phyloP scores from a whole-genome alignment of 768 basidiomycete genomes.

The Lentinula sp. region DNA sequence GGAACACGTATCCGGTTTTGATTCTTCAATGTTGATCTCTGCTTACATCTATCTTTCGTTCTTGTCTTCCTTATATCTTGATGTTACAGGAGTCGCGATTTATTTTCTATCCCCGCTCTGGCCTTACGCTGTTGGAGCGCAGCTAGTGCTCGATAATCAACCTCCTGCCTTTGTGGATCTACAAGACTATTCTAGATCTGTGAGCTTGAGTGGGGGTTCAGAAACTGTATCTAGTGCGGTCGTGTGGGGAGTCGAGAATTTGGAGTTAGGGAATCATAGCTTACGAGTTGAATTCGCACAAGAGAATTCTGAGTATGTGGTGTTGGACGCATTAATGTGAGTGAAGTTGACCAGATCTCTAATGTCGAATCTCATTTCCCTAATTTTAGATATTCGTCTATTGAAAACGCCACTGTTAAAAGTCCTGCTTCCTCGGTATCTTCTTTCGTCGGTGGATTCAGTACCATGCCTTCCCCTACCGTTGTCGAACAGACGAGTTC shows the following conservation, averaged over 20 bases:
- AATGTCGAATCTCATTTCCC: not conserved
- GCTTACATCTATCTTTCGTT: not conserved
- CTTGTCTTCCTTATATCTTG: not conserved
- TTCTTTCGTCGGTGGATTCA: not conserved
- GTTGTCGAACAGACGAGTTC: not conserved
- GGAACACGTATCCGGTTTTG: not conserved
- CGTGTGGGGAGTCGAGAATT: not conserved
- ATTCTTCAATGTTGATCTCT: not conserved
- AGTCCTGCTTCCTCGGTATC: not conserved
- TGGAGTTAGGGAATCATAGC: not conserved
- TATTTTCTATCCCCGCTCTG: slow-evolving; percentile 9
- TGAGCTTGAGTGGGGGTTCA: not conserved
- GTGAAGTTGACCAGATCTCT: not conserved
- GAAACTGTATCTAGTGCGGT: slow-evolving; percentile 3
- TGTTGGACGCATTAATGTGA: slow-evolving; percentile 6
- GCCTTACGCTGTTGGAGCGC: slow-evolving; percentile 6
- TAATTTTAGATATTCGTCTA: not conserved
- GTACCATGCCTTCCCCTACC: not conserved
- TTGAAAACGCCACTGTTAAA: not conserved
- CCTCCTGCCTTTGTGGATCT: slow-evolving; percentile 1
- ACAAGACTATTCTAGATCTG: not conserved
- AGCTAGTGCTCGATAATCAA: slow-evolving; percentile 1
- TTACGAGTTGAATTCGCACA: slow-evolving; percentile 1
- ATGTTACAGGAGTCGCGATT: slow-evolving; percentile 3
- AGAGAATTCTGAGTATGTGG: not conserved